Evolutionary conservation across 352 stramenopile genomes (phyloP).

Genomic region (Pythium vanterpoolii): DNA sequence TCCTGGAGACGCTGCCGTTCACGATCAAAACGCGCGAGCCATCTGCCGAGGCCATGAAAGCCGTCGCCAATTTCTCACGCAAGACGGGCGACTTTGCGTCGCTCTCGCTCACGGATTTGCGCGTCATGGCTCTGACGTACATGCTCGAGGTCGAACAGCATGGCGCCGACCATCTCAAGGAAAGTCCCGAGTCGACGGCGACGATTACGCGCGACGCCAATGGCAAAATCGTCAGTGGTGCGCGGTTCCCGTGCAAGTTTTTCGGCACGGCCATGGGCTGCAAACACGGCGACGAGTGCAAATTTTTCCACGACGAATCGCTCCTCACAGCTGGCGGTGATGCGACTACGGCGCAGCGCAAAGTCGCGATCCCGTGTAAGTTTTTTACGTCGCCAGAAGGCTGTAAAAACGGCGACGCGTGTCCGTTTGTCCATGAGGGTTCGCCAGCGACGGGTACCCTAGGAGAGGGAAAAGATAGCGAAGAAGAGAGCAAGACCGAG

Average conservation of each 20-base stretch:
- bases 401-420: conserved; percentile 71
- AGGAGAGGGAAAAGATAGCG: conserved; percentile 13
- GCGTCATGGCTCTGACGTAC: conserved; percentile 86
- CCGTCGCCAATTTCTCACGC: conserved; percentile 77
- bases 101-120: conserved; percentile 83
- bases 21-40: conserved; percentile 75
- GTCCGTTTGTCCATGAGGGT: conserved; percentile 72
- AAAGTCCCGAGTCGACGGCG: conserved; percentile 61
- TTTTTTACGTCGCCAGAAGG: conserved; percentile 74
- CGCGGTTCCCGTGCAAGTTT: conserved; percentile 73
- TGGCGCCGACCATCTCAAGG: conserved; percentile 61
- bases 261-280: conserved; percentile 73
- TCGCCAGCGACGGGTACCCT: too few relatives aligned
- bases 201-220: conserved; percentile 63
- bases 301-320: conserved; percentile 72
- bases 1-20: conserved; percentile 75
- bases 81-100: conserved; percentile 86
- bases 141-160: conserved; percentile 81
- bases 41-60: conserved; percentile 72
- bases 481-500: conserved; percentile 25
- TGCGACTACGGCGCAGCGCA: conserved; percentile 27
- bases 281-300: conserved; percentile 78
- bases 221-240: conserved; percentile 59
- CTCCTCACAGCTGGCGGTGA: conserved; percentile 17
- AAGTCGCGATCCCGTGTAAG: conserved; percentile 71